Evolutionary conservation across 1,284 basidiomycete genomes (phyloP), one percentile per base, ranked within the genome.

Genomic region (Phellinidium pouzarii): DNA sequence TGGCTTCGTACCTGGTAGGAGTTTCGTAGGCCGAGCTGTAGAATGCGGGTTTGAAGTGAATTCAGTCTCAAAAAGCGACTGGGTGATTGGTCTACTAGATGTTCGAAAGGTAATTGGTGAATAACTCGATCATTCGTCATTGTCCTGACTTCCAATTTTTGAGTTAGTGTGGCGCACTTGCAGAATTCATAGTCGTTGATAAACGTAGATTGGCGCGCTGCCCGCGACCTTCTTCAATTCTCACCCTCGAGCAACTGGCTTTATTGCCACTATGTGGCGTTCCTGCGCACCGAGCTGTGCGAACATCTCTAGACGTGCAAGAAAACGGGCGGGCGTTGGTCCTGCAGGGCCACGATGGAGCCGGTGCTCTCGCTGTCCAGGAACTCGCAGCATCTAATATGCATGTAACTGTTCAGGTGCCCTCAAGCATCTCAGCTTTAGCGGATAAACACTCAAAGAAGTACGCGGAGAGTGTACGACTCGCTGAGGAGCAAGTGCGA

Each of bases 181-280:
- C 87, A 20, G 88, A 94, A 68, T 94, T 91, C 68, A 76, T 94
- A 46, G 71, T 88, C 20, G 77, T 86, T 12, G 89, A 94, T 63
- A 79, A 87, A 29, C 82, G 84, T 59, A 78, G 86, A n/a, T 66
- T 92, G 1, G 79, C 84, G 57, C 78, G 84, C 7, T 77, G 84
- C 11, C 85, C 88, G 0, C 76, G 80, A 58, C 84, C 58, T 31
- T 58, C 51, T 1, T 61, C 64, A 2, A 44, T 58, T 3, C 60
- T 87, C 31, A 76, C 79, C 0, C 65, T 91, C n/a, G 83, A 88
- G 58, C 87, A 93, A 64, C 78, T 92, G 12, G 82, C 90, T 0
- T 75, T 91, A 8, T 72, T 94, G 0, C 87, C 91, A 0, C 66
- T 90, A 0, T 80, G 80, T 50, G 91, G 86, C 9, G 71, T 94